These are phyloP conservation scores for Cruciata laevipes DNA, from an alignment of 257 asterid genomes.

Conservation along the genomic window DNA sequence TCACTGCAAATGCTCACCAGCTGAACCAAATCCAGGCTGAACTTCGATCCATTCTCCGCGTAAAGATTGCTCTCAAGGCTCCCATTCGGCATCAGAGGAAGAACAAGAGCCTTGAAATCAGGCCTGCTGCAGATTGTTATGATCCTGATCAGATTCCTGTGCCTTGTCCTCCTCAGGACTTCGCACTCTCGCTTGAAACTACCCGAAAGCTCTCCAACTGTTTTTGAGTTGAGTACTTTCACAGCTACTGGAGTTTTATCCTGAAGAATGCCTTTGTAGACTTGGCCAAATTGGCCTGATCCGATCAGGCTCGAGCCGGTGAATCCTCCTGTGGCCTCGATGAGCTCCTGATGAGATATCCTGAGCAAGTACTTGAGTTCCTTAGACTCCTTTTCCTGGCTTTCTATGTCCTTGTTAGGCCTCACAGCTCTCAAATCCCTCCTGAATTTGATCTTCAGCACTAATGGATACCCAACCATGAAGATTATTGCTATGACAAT, in stretches of 20 bases:
- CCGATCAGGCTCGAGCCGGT: slow-evolving; percentile 32
- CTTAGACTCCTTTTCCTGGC: slow-evolving; percentile 12
- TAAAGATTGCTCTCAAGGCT: slow-evolving; percentile 39
- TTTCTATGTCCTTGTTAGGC: slow-evolving; percentile 2
- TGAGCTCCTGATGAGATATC: slow-evolving; percentile 40
- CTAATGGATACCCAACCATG: slow-evolving; percentile 22
- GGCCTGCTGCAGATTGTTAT: slow-evolving; percentile 47
- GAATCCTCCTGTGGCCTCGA: slow-evolving; percentile 40
- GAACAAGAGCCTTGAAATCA: slow-evolving; percentile 47
- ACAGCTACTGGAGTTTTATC: slow-evolving; percentile 47
- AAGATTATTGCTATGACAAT: slow-evolving; percentile 12
- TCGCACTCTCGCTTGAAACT: slow-evolving; percentile 54
- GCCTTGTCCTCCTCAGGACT: slow-evolving; percentile 41
- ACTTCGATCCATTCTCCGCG: slow-evolving; percentile 21
- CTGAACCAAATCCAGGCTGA: slow-evolving; percentile 30
- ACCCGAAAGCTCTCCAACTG: slow-evolving; percentile 33
- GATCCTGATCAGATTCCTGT: slow-evolving; percentile 43
- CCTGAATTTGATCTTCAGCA: neutral
- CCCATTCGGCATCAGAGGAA: slow-evolving; percentile 50
- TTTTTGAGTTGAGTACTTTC: slow-evolving; percentile 38
- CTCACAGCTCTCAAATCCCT: slow-evolving; percentile 18
- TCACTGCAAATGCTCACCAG: slow-evolving; percentile 45
- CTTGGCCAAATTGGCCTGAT: slow-evolving; percentile 43
- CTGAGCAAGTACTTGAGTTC: slow-evolving; percentile 34
- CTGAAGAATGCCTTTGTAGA: slow-evolving; percentile 39